Conservation (phyloP, 768 basidiomycete genomes). For the Cantharellus anzutake region DNA sequence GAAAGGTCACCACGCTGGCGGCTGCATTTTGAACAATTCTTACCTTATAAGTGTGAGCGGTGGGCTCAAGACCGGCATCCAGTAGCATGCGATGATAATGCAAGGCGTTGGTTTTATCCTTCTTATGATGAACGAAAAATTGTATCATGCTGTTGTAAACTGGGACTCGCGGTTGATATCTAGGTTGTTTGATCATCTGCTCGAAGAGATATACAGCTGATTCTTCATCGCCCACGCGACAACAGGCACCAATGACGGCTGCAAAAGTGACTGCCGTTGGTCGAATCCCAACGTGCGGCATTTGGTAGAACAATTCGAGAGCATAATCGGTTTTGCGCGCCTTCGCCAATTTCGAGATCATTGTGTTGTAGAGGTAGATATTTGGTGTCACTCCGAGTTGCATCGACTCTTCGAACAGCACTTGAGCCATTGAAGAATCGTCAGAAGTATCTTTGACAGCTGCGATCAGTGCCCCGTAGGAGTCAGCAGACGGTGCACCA, state of each 20-base stretch:
- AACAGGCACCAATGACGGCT: slow-evolving; percentile 84
- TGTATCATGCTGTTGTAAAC: slow-evolving; percentile 99
- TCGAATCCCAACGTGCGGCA: slow-evolving; percentile 43
- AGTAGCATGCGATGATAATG: slow-evolving; percentile 54
- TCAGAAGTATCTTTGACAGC: slow-evolving; percentile 88
- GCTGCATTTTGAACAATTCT: slow-evolving; percentile 7
- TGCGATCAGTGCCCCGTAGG: slow-evolving; percentile 81
- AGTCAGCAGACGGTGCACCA: slow-evolving; percentile 64
- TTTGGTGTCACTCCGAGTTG: slow-evolving; percentile 52
- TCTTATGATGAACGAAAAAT: slow-evolving; percentile 78
- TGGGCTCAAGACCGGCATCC: slow-evolving; percentile 43
- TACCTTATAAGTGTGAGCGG: slow-evolving; percentile 90
- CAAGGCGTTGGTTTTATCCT: slow-evolving; percentile 57
- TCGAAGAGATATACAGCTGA: slow-evolving; percentile 68
- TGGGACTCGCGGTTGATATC: slow-evolving; percentile 77
- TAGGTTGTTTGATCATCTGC: slow-evolving; percentile 57
- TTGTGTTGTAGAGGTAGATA: slow-evolving; percentile 87
- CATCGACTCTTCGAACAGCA: slow-evolving; percentile 64
- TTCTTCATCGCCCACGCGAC: slow-evolving; percentile 70
- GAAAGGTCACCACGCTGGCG: background rate
- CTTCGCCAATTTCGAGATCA: slow-evolving; percentile 88
- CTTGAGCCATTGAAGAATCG: slow-evolving; percentile 73
- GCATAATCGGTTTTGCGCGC: slow-evolving; percentile 87
- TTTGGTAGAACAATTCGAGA: slow-evolving; percentile 68
- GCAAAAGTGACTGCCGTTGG: slow-evolving; percentile 88